Conservation (phyloP, 139 green algal genomes). For the Gonium pectorale region DNA sequence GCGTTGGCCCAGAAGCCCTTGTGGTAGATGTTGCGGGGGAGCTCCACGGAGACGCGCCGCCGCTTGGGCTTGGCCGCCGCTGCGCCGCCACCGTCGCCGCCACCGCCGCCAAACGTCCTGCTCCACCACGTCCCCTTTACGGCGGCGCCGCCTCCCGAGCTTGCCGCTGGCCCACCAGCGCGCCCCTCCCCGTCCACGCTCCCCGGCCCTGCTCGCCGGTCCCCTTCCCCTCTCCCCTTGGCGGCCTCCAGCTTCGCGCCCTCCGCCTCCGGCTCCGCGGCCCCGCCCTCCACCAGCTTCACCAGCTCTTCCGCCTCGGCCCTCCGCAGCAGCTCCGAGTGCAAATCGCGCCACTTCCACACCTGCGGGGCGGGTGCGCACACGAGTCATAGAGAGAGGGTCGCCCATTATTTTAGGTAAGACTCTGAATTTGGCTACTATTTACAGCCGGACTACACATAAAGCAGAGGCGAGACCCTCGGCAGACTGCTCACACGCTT, state of each 20-base stretch:
- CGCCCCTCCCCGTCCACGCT: neutral
- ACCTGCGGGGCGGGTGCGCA: neutral
- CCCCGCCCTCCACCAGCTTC: no score
- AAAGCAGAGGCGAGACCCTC: no score
- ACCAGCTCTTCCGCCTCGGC: no score
- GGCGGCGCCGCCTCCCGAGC: no score
- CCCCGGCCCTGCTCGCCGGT: neutral
- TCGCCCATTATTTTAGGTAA: no score
- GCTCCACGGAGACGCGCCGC: neutral
- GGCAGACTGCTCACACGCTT: slow-evolving; percentile 3
- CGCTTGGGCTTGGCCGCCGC: neutral
- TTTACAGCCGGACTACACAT: no score
- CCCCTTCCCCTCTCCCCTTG: neutral
- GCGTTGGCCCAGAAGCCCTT: slow-evolving; percentile 40
- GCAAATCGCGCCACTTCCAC: no score
- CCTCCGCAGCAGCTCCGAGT: no score
- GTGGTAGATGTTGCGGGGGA: slow-evolving; percentile 49
- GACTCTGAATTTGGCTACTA: no score
- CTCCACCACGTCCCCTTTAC: neutral
- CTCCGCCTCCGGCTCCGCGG: no score
- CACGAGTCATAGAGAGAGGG: neutral
- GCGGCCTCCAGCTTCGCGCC: neutral
- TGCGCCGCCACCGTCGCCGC: neutral
- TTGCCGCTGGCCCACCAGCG: neutral
- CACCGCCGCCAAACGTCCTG: neutral